A percentile compares a stretch with the other conserved stretches of the same genome.
Conservation (phyloP, 352 stramenopile species). For the Globisporangium middletonii region DNA sequence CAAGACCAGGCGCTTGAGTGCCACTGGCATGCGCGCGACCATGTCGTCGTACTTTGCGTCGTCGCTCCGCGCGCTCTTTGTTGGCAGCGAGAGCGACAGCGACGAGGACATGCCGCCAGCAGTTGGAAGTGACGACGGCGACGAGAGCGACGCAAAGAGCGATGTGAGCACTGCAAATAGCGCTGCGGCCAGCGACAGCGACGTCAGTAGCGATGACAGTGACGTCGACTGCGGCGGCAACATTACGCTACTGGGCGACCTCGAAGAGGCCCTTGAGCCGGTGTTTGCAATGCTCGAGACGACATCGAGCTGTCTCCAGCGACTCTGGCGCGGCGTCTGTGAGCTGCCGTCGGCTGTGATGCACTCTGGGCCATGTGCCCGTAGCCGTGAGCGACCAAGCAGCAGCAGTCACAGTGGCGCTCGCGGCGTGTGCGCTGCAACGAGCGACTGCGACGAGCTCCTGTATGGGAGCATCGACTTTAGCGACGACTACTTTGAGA, state of each 20-base stretch:
- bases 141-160: slow-evolving; percentile 2
- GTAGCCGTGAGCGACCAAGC: background rate
- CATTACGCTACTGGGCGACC: slow-evolving; percentile 8
- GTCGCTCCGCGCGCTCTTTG: slow-evolving; percentile 5
- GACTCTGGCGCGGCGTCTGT: background rate
- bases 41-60: slow-evolving; percentile 1
- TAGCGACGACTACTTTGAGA: slow-evolving; percentile 1
- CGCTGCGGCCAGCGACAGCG: background rate
- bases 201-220: background rate
- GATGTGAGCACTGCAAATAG: background rate
- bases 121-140: background rate
- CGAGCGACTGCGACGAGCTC: background rate
- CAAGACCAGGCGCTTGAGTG: slow-evolving; percentile 9
- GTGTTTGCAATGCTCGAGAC: slow-evolving; percentile 7
- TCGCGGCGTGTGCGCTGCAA: background rate
- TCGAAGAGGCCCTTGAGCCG: slow-evolving; percentile 10
- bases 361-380: background rate
- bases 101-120: too few species aligned
- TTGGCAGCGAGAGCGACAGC: background rate
- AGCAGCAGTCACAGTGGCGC: background rate
- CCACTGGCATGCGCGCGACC: slow-evolving; percentile 1
- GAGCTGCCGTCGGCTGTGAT: slow-evolving; percentile 4
- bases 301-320: slow-evolving; percentile 10
- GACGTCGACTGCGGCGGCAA: slow-evolving; percentile 3
- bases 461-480: slow-evolving; percentile 6